Evolutionary conservation across 768 basidiomycete genomes (phyloP), one percentile per base, ranked within the genome.

Genomic region (Suillus paluster): DNA sequence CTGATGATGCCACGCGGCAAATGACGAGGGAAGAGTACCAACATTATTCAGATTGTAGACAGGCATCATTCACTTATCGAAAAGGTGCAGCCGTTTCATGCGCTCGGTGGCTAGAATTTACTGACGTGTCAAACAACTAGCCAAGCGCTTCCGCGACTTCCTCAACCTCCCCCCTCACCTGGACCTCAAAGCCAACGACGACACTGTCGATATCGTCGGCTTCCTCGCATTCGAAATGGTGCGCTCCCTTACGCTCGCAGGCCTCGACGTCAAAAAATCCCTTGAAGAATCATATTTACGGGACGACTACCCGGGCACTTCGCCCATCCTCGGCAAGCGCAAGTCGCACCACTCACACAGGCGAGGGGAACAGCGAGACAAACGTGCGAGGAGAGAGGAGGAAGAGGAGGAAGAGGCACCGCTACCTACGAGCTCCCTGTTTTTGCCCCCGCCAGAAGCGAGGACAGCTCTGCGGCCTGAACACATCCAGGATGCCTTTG

Each of bases 201-300:
- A 97, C 74, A 95, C 96, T 3, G 82, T 96, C 69, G 96, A 99
- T 71, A 96, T 97, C 62, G 94, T 98, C 68, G 96, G 96, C 27
- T 99, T 98, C 78, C 86, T 99, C 48, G 91, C 94, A 0, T 99
- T 97, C 76, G 96, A 99, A 75, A 95, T 97, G 89, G 95, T 98
- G 34, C 89, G 95, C 56, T 92, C 94, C 3, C 84, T 99, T 53
- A 95, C 94, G 0, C 83, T 97, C 45, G 93, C 92, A 1, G 96
- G 94, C 2, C 83, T 95, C 41, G 86, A 89, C 34, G 89, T 95
- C 68, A 94, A 94, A 76, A 88, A 86, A 66, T 83, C 89, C 4
- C 79, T 93, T 41, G 91, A 92, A 71, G 89, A 92, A 62, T 84
- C 88, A 2, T 83, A 85, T 66, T 76, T 89, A 10, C 81, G 83